Percentiles rank a stretch among this genome's conserved stretches.
Evolutionary conservation across 2,329 filamentous ascomycete genomes (phyloP).

Genomic region (Verticillium zaregamsianum): DNA sequence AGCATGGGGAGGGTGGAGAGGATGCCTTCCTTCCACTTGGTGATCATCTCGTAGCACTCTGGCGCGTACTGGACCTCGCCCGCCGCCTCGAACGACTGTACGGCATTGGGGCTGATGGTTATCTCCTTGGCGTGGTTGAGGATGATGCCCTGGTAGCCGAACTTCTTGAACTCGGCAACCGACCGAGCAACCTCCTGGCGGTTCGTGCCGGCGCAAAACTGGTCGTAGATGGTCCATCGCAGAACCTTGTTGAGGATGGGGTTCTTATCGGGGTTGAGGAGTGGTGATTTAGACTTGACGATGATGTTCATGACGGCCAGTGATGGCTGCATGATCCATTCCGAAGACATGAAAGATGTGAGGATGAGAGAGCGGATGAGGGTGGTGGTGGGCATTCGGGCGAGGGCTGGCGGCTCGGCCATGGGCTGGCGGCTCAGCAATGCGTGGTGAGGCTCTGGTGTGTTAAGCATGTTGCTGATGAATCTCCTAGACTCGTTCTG

Average conservation of each 20-base stretch:
- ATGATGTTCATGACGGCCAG: conserved; percentile 18
- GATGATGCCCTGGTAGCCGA: conserved; percentile 53
- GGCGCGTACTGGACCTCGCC: conserved; percentile 2
- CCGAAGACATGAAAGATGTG: conserved; percentile 22
- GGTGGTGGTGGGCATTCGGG: conserved; percentile 15
- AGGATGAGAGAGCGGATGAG: conserved; percentile 19
- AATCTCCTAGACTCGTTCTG: neutral
- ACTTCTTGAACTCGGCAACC: conserved; percentile 35
- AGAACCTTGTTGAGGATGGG: conserved; percentile 41
- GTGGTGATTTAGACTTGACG: conserved; percentile 12
- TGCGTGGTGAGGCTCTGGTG: neutral
- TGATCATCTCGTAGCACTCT: conserved; percentile 26
- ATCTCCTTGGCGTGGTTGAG: conserved; percentile 48
- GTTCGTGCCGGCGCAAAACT: conserved; percentile 53
- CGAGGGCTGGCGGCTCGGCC: conserved; percentile 4
- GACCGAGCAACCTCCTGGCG: conserved; percentile 38
- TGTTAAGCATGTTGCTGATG: neutral
- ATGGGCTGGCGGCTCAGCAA: neutral
- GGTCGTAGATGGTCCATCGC: conserved; percentile 47
- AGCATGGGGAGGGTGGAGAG: conserved; percentile 26
- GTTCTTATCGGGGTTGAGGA: conserved; percentile 44
- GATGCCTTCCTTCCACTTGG: conserved; percentile 28
- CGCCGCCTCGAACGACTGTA: conserved; percentile 8
- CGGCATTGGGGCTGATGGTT: conserved; percentile 31
- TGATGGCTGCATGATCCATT: conserved; percentile 18